Conservation (phyloP, 495 filamentous ascomycete species). For the Tuber indicum region DNA sequence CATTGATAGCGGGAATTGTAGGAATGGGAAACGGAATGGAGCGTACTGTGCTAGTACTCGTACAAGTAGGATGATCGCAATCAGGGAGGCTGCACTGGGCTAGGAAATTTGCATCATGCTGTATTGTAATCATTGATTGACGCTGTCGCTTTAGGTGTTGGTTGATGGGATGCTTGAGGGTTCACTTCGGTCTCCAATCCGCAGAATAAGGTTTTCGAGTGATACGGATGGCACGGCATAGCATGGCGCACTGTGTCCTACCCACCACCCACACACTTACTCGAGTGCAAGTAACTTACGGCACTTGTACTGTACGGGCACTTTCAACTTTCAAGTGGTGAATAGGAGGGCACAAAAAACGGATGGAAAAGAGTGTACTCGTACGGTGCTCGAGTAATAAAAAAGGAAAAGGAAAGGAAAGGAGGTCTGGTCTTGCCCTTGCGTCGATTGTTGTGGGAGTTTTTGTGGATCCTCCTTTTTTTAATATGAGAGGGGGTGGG, state of each 20-base stretch:
- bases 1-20: no score
- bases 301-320: background rate
- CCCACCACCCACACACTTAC: background rate
- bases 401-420: background rate
- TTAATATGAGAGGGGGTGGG: constrained; percentile 7
- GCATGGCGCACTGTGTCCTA: background rate
- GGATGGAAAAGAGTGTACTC: background rate
- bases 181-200: background rate
- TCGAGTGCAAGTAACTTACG: no score
- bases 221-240: constrained; percentile 2
- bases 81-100: no score
- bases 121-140: no score
- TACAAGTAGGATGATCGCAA: no score
- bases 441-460: background rate
- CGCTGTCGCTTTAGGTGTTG: no score
- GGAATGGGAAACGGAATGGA: no score
- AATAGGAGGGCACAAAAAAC: background rate
- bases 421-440: background rate
- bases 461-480: background rate
- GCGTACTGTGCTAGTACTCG: no score
- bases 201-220: constrained; percentile 1
- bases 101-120: no score
- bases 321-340: background rate
- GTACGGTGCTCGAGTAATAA: no score
- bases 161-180: no score